Conservation (phyloP, 805 yeast species). For the Yamadazyma paraphyllophila region DNA sequence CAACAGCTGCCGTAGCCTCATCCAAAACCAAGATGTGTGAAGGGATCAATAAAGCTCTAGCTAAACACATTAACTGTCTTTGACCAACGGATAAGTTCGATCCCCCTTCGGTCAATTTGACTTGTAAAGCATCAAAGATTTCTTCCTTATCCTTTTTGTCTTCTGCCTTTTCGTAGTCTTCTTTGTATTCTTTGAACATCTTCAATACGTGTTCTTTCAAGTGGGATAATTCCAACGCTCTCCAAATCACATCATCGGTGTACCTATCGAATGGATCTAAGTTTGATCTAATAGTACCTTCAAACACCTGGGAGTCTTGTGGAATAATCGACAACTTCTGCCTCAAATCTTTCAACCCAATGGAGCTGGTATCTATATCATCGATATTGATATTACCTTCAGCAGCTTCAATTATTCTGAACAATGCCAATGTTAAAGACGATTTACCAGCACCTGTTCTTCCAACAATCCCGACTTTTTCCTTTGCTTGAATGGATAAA, state of each 20-base stretch:
- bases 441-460: constrained; percentile 49
- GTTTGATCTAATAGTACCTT: constrained; percentile 40
- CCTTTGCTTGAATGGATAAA: constrained; percentile 35
- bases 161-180: constrained; percentile 22
- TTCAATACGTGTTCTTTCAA: constrained; percentile 39
- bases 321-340: constrained; percentile 43
- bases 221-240: constrained; percentile 42
- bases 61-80: constrained; percentile 66
- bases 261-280: constrained; percentile 39
- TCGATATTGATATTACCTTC: constrained; percentile 39
- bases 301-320: constrained; percentile 46
- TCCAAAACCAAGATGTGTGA: constrained; percentile 63
- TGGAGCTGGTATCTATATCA: constrained; percentile 27
- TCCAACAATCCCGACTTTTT: constrained; percentile 45
- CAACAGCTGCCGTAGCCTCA: constrained; percentile 89
- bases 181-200: constrained; percentile 33
- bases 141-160: constrained; percentile 17
- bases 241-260: constrained; percentile 40
- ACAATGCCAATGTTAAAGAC: constrained; percentile 42
- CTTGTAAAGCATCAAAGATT: constrained; percentile 30
- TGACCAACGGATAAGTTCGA: constrained; percentile 52
- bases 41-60: constrained; percentile 69
- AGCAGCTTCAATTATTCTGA: constrained; percentile 42
- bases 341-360: constrained; percentile 45
- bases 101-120: constrained; percentile 43